Conservation (phyloP, 352 stramenopile genomes). For the Pythium monospermum region DNA sequence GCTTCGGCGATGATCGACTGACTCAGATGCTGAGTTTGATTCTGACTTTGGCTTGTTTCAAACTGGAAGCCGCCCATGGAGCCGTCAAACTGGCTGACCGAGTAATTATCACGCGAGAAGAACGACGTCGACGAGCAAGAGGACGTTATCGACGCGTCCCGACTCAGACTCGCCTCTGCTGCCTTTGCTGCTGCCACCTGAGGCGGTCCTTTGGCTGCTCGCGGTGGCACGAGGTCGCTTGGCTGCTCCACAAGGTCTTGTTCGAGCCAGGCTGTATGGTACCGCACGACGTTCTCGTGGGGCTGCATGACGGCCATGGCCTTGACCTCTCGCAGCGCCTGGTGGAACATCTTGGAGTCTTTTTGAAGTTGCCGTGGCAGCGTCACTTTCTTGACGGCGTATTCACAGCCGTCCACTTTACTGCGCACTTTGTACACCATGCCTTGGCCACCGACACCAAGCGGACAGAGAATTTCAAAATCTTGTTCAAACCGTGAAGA, state of each 20-base stretch:
- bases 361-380: conserved; percentile 37
- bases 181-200: too few relatives aligned
- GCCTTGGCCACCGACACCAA: conserved; percentile 71
- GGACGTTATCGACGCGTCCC: too few relatives aligned
- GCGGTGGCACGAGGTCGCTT: conserved; percentile 15
- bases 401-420: conserved; percentile 64
- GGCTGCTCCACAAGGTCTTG: conserved; percentile 25
- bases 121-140: too few relatives aligned
- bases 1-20: conserved; percentile 28
- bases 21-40: too few relatives aligned
- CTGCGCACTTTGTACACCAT: conserved; percentile 72
- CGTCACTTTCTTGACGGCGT: conserved; percentile 75
- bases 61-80: conserved; percentile 64
- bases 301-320: conserved; percentile 67
- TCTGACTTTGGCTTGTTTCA: conserved; percentile 26
- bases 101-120: conserved; percentile 47
- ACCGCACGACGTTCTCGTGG: conserved; percentile 73
- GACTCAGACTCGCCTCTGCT: too few relatives aligned
- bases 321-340: conserved; percentile 68
- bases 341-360: conserved; percentile 39
- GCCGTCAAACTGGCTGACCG: conserved; percentile 42
- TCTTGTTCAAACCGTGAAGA: conserved; percentile 59
- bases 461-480: conserved; percentile 56
- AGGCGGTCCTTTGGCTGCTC: too few relatives aligned
- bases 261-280: conserved; percentile 79